Evolutionary conservation across 2,329 filamentous ascomycete species (phyloP), one percentile per base, ranked within the genome.

Genomic region (Fusarium sp.): DNA sequence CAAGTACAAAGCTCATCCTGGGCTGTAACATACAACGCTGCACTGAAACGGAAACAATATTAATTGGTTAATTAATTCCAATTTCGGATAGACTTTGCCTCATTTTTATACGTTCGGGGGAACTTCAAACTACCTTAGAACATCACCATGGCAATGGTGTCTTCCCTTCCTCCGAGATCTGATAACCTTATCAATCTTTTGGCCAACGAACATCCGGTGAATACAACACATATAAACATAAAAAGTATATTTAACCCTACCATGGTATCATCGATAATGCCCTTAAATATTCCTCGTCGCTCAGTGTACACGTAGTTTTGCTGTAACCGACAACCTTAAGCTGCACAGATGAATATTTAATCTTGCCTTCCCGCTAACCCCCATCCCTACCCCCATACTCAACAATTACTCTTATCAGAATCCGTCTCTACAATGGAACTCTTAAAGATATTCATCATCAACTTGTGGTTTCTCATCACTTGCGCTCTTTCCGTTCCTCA

Each of bases 391-490:
- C 25, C 9, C 9, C 8, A 10, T 25, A 10, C 25, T 25, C 7
- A 25, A 25, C 9, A 25, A 25, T 8, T 20, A 44, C 22, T 37
- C 46, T 53, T 44, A 14, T 35, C 50, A 35, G 8, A 48, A 23
- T 45, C 43, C 27, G 27, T 55, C 57, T 20, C 30, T 61, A 40
- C 37, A 19, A 73, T 73, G 71, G 55, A 54, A 17, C 27, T 62
- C 54, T 53, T 65, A 8, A 67, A 56, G 41, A 48, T 35, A 32
- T 49, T 60, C 32, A 56, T 60, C 23, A 43, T 56, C 23, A 43
- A 58, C 15, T 19, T 73, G 2, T 43, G 62, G 44, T 56, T 73
- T 7, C 58, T 67, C n/a, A 60, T 56, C 32, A 47, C 62, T 5
- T 47, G 66, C 11, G 67, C 45, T 32, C 46, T 54, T 23, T 70